These are phyloP conservation scores for Dendrobium nobile DNA, from an alignment of 106 monocot species.

Conservation along the genomic window DNA sequence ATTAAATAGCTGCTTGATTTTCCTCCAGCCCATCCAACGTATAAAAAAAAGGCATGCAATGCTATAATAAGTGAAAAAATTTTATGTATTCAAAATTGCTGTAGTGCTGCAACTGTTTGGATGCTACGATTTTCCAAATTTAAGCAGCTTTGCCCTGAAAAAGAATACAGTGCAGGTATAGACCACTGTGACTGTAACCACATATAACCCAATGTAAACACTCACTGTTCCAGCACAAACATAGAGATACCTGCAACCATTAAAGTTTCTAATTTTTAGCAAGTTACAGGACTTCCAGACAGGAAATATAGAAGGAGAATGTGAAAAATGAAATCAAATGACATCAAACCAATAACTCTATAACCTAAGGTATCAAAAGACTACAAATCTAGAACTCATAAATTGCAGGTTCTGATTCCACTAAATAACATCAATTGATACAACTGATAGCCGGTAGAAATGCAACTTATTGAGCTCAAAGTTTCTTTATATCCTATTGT, in stretches of 20 bases:
- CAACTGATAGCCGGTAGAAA: neutral
- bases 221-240: constrained; percentile 64
- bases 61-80: neutral
- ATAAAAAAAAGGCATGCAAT: neutral
- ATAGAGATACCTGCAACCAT: constrained; percentile 65
- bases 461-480: too few relatives aligned
- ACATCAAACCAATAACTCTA: neutral
- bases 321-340: neutral
- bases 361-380: neutral
- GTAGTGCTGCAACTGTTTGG: neutral
- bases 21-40: too few relatives aligned
- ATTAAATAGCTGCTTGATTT: neutral
- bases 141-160: constrained; percentile 27
- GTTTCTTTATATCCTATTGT: too few relatives aligned
- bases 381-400: neutral
- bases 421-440: neutral
- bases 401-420: neutral
- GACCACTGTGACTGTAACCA: constrained; percentile 29
- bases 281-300: neutral
- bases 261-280: neutral
- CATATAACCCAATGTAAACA: constrained; percentile 53
- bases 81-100: neutral
- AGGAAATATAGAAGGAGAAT: neutral
- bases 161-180: constrained; percentile 38
- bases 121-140: neutral